Percentiles rank a stretch among this genome's conserved stretches.
Evolutionary conservation across 202 grass and related monocot genomes (phyloP).

Genomic region (Eragrostis tef): DNA sequence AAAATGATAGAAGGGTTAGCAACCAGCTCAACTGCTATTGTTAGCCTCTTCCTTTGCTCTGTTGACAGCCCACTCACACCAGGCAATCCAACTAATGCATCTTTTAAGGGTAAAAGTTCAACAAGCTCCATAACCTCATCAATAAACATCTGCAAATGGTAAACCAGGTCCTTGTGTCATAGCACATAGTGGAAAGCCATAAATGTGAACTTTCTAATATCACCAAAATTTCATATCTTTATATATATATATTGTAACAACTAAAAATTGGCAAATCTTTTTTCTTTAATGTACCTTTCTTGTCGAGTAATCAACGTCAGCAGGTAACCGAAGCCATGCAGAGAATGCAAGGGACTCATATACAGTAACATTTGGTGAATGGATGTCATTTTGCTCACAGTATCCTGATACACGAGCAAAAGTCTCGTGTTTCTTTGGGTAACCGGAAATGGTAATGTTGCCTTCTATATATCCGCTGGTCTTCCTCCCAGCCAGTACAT

Average conservation of each 20-base stretch:
- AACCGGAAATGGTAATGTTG: conserved; percentile 79
- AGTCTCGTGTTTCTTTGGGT: conserved; percentile 85
- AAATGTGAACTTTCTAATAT: background rate
- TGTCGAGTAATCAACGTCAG: conserved; percentile 61
- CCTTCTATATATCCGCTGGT: conserved; percentile 91
- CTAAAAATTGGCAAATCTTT: background rate
- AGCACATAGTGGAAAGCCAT: conserved; percentile 2
- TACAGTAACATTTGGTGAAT: conserved; percentile 80
- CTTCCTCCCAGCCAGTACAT: conserved; percentile 87
- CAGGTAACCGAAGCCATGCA: conserved; percentile 74
- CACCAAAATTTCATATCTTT: background rate
- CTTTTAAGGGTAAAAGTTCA: conserved; percentile 70
- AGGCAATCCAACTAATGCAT: conserved; percentile 79
- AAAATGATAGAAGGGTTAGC: conserved; percentile 92
- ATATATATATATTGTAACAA: conserved; percentile 5
- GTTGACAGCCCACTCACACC: conserved; percentile 84
- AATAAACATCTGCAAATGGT: conserved; percentile 72
- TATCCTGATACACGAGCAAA: conserved; percentile 94
- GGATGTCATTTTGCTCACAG: conserved; percentile 86
- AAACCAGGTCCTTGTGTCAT: conserved; percentile 30
- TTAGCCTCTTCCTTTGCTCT: conserved; percentile 84
- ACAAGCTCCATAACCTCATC: conserved; percentile 93
- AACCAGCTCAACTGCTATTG: conserved; percentile 83
- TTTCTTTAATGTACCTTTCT: conserved; percentile 65
- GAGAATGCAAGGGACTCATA: conserved; percentile 86